Evolutionary conservation across 2,329 filamentous ascomycete genomes (phyloP).

Genomic region (Graphilbum sp.): DNA sequence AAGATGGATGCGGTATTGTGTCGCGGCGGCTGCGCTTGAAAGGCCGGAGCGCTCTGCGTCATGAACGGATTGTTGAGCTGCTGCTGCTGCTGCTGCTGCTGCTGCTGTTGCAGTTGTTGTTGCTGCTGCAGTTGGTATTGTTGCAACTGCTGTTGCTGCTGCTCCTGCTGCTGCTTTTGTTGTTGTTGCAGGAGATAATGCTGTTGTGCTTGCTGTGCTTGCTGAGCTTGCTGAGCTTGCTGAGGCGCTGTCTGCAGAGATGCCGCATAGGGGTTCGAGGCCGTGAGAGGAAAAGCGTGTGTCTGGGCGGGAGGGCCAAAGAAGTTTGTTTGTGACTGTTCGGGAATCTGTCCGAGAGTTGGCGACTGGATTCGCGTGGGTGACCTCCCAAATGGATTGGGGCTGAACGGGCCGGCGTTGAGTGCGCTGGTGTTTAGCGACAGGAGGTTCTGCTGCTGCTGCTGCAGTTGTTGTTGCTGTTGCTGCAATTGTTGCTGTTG

Average conservation of each 20-base stretch:
- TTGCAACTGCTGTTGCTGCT: neutral
- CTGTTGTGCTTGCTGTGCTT: too few species aligned
- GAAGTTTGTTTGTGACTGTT: conserved; percentile 29
- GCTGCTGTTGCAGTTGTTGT: conserved; percentile 12
- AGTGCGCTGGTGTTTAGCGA: conserved; percentile 23
- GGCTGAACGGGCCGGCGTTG: conserved; percentile 17
- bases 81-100: conserved; percentile 6
- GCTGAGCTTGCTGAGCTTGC: too few species aligned
- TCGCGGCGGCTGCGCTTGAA: conserved; percentile 22
- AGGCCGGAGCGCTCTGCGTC: conserved; percentile 16
- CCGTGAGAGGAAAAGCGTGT: conserved; percentile 4
- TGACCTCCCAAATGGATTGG: conserved; percentile 32
- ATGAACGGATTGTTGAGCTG: conserved; percentile 16
- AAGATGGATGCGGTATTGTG: conserved; percentile 61
- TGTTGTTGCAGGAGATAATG: too few species aligned
- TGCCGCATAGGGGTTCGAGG: conserved; percentile 4
- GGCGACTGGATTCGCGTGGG: conserved; percentile 34
- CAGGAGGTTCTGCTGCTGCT: conserved; percentile 18
- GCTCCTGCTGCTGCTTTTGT: neutral
- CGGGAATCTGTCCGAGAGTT: conserved; percentile 33
- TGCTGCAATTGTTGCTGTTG: neutral
- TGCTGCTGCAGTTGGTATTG: conserved; percentile 18
- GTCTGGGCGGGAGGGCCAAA: conserved; percentile 14
- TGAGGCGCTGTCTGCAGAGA: neutral
- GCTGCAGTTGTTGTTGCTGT: conserved; percentile 10